These are phyloP conservation scores for Alloteropsis semialata DNA, from an alignment of 176 grass and related monocot genomes.

Conservation along the genomic window DNA sequence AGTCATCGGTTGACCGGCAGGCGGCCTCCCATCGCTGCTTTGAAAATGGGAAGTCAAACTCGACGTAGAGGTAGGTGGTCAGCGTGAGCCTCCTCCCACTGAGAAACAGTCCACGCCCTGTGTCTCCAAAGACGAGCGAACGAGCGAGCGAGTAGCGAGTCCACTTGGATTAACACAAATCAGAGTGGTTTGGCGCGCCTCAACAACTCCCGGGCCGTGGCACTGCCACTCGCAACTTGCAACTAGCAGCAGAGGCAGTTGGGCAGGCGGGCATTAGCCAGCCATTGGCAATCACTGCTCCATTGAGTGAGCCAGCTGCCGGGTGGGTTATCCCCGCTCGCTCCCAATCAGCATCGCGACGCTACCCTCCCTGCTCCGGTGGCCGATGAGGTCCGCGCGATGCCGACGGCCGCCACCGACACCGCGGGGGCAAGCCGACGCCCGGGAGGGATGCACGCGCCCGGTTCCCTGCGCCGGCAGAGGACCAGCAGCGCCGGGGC, in stretches of 20 bases:
- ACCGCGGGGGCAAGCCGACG: neutral
- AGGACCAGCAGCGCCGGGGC: neutral
- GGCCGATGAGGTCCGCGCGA: neutral
- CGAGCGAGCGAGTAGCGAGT: neutral
- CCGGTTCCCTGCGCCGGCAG: slow-evolving; percentile 3
- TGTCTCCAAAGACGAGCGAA: neutral
- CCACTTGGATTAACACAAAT: too few species aligned
- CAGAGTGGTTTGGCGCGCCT: neutral
- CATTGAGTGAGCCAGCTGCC: neutral
- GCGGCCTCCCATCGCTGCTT: neutral
- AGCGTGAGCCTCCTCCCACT: neutral
- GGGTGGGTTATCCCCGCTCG: slow-evolving; percentile 7
- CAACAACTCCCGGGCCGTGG: neutral
- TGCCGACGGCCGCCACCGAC: slow-evolving; percentile 17
- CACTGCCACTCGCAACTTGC: neutral
- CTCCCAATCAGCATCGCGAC: neutral
- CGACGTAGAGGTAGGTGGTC: neutral
- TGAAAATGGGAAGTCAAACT: neutral
- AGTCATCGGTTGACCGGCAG: neutral
- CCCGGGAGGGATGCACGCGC: neutral
- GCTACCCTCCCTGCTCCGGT: neutral
- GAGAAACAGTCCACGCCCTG: neutral
- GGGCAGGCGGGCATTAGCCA: neutral
- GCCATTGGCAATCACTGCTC: too few species aligned
- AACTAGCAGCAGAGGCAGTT: neutral